phyloP scores from a whole-genome alignment of 2,329 filamentous ascomycete species.

The Zelopaecilomyces penicillatus region DNA sequence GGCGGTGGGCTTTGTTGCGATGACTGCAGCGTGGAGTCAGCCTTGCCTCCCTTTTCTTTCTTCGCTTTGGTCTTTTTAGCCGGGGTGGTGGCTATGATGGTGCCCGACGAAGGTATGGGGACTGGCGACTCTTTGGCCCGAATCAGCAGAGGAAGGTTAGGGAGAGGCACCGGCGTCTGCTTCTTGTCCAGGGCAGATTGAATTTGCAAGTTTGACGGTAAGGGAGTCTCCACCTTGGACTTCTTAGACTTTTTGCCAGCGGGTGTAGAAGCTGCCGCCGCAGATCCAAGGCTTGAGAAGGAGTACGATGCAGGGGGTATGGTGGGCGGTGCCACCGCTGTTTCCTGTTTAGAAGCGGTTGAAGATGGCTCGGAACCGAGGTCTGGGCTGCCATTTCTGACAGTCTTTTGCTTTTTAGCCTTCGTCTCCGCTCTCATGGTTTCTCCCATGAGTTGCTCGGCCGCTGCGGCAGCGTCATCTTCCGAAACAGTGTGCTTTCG shows the following conservation, averaged over 20 bases:
- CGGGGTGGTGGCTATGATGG: constrained; percentile 13
- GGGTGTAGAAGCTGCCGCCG: constrained; percentile 14
- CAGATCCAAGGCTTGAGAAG: constrained; percentile 8
- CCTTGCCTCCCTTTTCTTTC: constrained; percentile 22
- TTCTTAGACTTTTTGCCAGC: constrained; percentile 16
- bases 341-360: constrained; percentile 21
- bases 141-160: constrained; percentile 25
- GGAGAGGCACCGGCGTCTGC: constrained; percentile 26
- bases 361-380: constrained; percentile 23
- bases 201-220: constrained; percentile 7
- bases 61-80: constrained; percentile 20
- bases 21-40: constrained; percentile 5
- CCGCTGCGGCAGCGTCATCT: constrained; percentile 27
- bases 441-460: constrained; percentile 27
- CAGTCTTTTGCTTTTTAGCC: constrained; percentile 32
- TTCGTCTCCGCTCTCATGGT: constrained; percentile 29
- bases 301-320: constrained; percentile 17
- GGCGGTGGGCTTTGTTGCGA: constrained; percentile 13
- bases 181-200: constrained; percentile 10
- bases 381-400: constrained; percentile 24
- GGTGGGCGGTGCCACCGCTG: constrained; percentile 23
- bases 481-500: constrained; percentile 29
- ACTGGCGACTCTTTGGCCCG: constrained; percentile 18
- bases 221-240: constrained; percentile 19
- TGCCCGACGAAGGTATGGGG: constrained; percentile 11